Evolutionary conservation across 1,139 yeast genomes (phyloP), one percentile per base, ranked within the genome.

Genomic region (Hyphopichia buzzinii): DNA sequence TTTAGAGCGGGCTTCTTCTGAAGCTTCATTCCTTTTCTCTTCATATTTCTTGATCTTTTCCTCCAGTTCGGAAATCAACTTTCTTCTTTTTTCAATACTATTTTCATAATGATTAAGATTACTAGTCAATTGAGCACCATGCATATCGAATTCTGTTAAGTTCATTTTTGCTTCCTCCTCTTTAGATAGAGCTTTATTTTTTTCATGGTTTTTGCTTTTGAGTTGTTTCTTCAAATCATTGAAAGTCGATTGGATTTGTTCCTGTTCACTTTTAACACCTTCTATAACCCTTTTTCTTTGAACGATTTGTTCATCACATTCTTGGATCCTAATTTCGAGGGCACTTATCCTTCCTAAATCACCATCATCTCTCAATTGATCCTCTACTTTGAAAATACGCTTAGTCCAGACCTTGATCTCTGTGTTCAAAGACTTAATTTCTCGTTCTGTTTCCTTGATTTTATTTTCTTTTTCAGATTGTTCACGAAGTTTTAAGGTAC

Each of bases 281-380:
- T 40, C 45, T 15, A 55, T 49, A 11, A 70, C 58, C 1, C 62
- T 61, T 32, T 57, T 54, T 26, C 55, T 44, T 12, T 57, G 50
- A 10, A 39, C 37, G 5, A 62, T 59, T 37, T 62, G 70, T 4
- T 47, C 42, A 17, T 55, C 46, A 31, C 50, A 44, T 13, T 62
- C 67, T 10, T 55, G 56, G 16, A 69, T 64, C 36, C 60, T 62
- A 11, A 55, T 48, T 33, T 54, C 51, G 25, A 64, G 54, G 15
- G 59, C 48, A 19, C 58, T 67, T 14, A 68, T 59, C 29, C 53
- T 59, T n/a, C 59, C 53, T 17, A 55, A 44, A 36, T 64, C 66
- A 5, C 64, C 68, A 39, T 59, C 63, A 21, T 64, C 72, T 21
- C 56, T 58, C n/a, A 66, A 48, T 26, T 54, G 52, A 22, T 52